These are phyloP conservation scores for Camellia oleifera DNA, from an alignment of 179 eudicot genomes.

Conservation along the genomic window DNA sequence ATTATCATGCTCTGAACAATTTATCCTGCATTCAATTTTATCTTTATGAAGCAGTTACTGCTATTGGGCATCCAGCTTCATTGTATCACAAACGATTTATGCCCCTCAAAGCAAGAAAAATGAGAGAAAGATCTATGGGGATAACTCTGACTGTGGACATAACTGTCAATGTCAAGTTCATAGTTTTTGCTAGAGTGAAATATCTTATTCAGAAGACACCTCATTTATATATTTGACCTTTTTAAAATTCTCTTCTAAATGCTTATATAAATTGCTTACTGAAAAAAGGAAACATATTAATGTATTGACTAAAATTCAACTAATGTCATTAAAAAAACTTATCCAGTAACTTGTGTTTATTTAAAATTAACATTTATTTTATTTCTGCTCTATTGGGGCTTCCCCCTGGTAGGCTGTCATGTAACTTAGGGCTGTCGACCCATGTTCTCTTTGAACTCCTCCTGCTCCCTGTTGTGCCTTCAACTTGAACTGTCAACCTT, in stretches of 20 bases:
- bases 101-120: background rate
- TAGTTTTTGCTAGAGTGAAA: background rate
- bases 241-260: background rate
- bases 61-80: background rate
- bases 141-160: background rate
- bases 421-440: no score
- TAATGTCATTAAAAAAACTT: background rate
- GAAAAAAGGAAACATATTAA: background rate
- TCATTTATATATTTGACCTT: background rate
- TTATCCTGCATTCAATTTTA: background rate
- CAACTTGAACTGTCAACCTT: background rate
- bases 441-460: background rate
- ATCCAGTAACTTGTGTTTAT: constrained; percentile 3
- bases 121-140: background rate
- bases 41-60: background rate
- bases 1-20: background rate
- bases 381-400: no score
- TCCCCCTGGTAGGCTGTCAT: no score
- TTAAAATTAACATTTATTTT: background rate
- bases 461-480: background rate
- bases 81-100: background rate
- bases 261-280: background rate
- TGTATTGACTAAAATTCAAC: background rate
- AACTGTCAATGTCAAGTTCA: no score
- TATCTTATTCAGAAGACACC: background rate